Percentiles rank a stretch among this genome's conserved stretches.
Conservation (phyloP, 2,329 filamentous ascomycete species). For the Penicillium sp. region DNA sequence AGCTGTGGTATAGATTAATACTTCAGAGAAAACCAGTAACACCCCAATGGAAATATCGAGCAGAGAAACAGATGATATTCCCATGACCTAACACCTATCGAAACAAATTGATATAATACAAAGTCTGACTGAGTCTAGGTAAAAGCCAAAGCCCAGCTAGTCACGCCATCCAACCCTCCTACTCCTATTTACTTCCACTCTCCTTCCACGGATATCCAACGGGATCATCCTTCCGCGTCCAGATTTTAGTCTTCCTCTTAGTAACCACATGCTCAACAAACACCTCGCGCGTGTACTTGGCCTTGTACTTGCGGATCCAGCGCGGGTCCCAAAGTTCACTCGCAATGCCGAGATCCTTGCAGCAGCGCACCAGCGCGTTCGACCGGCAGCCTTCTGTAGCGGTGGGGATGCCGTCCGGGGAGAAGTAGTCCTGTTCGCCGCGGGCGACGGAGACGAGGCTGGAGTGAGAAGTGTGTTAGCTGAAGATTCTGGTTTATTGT, state of each 20-base stretch:
- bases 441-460: slow-evolving; percentile 90
- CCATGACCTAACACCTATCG: background rate
- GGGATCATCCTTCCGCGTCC: slow-evolving; percentile 77
- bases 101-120: background rate
- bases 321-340: slow-evolving; percentile 95
- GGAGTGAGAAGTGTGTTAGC: slow-evolving; percentile 2
- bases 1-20: too few relatives aligned
- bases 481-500: background rate
- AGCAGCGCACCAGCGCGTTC: slow-evolving; percentile 96
- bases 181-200: slow-evolving; percentile 26
- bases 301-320: slow-evolving; percentile 81
- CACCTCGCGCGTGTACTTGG: slow-evolving; percentile 68
- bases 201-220: slow-evolving; percentile 64
- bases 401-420: slow-evolving; percentile 82
- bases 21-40: background rate
- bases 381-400: slow-evolving; percentile 97
- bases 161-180: background rate
- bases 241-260: slow-evolving; percentile 88
- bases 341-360: slow-evolving; percentile 93
- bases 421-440: slow-evolving; percentile 93
- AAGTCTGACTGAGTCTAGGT: background rate
- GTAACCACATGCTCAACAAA: slow-evolving; percentile 85
- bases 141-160: background rate
- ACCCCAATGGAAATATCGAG: background rate
- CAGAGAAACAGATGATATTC: background rate